Evolutionary conservation across 495 filamentous ascomycete genomes (phyloP).

Genomic region (Bacidia gigantensis): DNA sequence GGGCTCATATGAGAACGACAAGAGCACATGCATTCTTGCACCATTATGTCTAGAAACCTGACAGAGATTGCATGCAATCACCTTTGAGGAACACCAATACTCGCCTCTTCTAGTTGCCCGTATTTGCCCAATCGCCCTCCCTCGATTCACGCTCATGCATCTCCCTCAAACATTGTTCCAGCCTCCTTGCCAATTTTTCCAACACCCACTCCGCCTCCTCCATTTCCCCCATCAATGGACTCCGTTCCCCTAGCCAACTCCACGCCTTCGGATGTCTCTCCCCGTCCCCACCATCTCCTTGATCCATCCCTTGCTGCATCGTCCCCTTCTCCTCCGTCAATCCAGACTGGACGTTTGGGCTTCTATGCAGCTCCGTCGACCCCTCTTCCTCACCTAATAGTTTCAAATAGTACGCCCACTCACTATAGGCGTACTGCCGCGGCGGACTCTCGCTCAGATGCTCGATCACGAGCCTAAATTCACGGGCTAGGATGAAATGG

Average conservation of each 20-base stretch:
- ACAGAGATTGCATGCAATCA: too few relatives aligned
- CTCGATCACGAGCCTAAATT: slow-evolving; percentile 51
- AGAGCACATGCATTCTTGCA: too few relatives aligned
- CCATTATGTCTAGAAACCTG: too few relatives aligned
- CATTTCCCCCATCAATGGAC: slow-evolving; percentile 59
- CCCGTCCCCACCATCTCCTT: slow-evolving; percentile 14
- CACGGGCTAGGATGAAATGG: slow-evolving; percentile 50
- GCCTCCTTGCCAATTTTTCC: slow-evolving; percentile 40
- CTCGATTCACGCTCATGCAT: slow-evolving; percentile 18
- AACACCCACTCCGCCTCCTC: slow-evolving; percentile 74
- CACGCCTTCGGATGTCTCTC: slow-evolving; percentile 29
- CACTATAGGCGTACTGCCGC: slow-evolving; percentile 59
- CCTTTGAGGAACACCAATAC: too few relatives aligned
- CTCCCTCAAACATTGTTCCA: slow-evolving; percentile 39
- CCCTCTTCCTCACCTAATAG: slow-evolving; percentile 60
- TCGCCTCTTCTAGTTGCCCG: too few relatives aligned
- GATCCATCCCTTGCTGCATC: slow-evolving; percentile 26
- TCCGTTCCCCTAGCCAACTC: slow-evolving; percentile 65
- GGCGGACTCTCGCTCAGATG: slow-evolving; percentile 46
- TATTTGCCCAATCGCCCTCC: too few relatives aligned
- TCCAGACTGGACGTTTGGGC: slow-evolving; percentile 13
- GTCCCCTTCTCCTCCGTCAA: slow-evolving; percentile 17
- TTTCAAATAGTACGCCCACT: slow-evolving; percentile 70
- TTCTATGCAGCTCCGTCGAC: slow-evolving; percentile 18
- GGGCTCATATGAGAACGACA: too few relatives aligned